Evolutionary conservation across 805 yeast genomes (phyloP).

Genomic region (Pichia deserticola): DNA sequence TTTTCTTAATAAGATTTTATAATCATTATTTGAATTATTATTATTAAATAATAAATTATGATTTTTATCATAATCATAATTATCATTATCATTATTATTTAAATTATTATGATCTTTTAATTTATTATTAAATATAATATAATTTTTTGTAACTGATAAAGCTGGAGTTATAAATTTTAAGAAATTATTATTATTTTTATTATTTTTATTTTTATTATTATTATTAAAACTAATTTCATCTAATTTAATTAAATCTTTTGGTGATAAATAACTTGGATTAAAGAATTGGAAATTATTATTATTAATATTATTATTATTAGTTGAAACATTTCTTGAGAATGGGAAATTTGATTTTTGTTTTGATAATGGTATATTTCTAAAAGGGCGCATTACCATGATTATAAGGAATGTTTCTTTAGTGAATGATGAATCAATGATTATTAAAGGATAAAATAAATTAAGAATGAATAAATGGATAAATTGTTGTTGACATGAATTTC

Average conservation of each 20-base stretch:
- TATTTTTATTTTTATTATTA: constrained; percentile 11
- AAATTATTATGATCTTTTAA: too few relatives aligned
- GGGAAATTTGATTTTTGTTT: constrained; percentile 11
- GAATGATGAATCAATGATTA: too few relatives aligned
- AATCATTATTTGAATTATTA: neutral
- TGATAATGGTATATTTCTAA: constrained; percentile 15
- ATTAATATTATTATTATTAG: constrained; percentile 7
- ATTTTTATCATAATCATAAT: too few relatives aligned
- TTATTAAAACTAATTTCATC: constrained; percentile 24
- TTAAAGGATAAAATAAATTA: neutral
- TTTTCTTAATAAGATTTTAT: constrained; percentile 20
- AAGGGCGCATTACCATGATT: constrained; percentile 25
- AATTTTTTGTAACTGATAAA: constrained; percentile 23
- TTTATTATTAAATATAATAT: constrained; percentile 22
- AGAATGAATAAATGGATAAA: too few relatives aligned
- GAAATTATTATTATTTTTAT: constrained; percentile 15
- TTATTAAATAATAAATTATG: neutral
- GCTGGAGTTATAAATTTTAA: constrained; percentile 21
- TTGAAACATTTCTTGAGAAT: constrained; percentile 12
- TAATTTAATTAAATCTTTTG: constrained; percentile 21
- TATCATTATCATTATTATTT: too few relatives aligned
- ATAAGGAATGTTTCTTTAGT: too few relatives aligned
- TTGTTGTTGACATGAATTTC: too few relatives aligned
- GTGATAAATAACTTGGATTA: constrained; percentile 28
- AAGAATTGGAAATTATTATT: constrained; percentile 25